These are phyloP conservation scores for Russula griseocarnosa DNA, from an alignment of 768 basidiomycete species.

Conservation along the genomic window DNA sequence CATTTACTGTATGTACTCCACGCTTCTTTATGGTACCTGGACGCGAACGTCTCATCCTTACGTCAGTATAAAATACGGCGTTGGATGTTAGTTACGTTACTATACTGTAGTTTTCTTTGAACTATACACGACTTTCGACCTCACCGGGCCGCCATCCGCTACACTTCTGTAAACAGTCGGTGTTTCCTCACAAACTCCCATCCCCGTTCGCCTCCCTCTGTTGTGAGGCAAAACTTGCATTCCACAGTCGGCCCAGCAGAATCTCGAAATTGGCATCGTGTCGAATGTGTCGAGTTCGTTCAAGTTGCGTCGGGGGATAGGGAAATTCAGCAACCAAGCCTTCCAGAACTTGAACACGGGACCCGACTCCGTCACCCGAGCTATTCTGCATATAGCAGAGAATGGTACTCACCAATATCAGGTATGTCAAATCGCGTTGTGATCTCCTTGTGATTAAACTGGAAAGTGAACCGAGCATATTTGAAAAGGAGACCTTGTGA, in stretches of 20 bases:
- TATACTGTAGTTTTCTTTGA: too few relatives aligned
- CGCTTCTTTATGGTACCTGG: too few relatives aligned
- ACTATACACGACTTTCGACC: too few relatives aligned
- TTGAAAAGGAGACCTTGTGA: slow-evolving; percentile 81
- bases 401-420: slow-evolving; percentile 89
- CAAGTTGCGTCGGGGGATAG: not conserved
- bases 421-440: slow-evolving; percentile 40
- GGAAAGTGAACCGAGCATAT: slow-evolving; percentile 62
- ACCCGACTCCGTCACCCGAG: not conserved
- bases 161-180: slow-evolving; percentile 61
- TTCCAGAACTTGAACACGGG: not conserved
- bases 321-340: not conserved
- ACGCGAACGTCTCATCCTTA: too few relatives aligned
- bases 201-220: slow-evolving; percentile 77
- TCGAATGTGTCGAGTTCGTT: slow-evolving; percentile 50
- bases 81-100: too few relatives aligned
- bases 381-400: slow-evolving; percentile 61
- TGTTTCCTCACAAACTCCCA: slow-evolving; percentile 64
- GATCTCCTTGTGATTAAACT: slow-evolving; percentile 55
- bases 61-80: too few relatives aligned
- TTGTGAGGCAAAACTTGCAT: slow-evolving; percentile 86
- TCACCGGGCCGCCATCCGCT: slow-evolving; percentile 2
- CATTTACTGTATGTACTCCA: too few relatives aligned
- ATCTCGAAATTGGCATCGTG: slow-evolving; percentile 69
- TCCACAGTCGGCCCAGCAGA: slow-evolving; percentile 76